Base-by-base conservation (phyloP, 768 basidiomycete species). In the Gloeostereum incarnatum region DNA sequence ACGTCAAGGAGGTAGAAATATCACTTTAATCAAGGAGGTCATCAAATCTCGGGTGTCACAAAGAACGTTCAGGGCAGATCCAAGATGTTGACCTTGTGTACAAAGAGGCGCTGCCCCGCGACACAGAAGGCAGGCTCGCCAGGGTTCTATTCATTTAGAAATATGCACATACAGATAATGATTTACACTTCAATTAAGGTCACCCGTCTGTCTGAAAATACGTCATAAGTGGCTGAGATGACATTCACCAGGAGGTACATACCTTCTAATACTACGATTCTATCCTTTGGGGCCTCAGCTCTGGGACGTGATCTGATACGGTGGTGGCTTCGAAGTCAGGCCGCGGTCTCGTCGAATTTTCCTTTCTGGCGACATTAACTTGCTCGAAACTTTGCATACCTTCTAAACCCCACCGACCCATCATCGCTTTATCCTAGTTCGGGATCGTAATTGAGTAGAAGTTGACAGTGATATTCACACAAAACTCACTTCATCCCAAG, bases 381-480 rank as follows among this genome's bases (percentile, higher is more conserved):
- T 90, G 81, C 53, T 87, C 84, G 57, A 98, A 98, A 53, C 86
- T 90, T 39, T 65, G 67, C 87, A 96, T 90, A 22, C 93, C 93
- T 44, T 81, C 68, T 21, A 98, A 65, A 22, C 94, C 94, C 92
- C 91, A 96, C 30, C 90, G 75, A 4, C 59, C 65, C 78, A 98
- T 86, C 90, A 97, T 88, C 7, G 80, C 73, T 56, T 93, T 94
- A 60, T 98, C 94, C 77, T 86, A 49, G 26, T 49, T 21, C n/a
- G n/a, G n/a, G n/a, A n/a, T n/a, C n/a, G n/a, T 39, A 30, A 34
- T 16, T 10, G 7, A 41, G 22, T 8, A 41, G 33, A 44, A 34
- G 24, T 43, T 47, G n/a, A n/a, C 31, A 38, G 44, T 42, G 6
- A 37, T 37, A 18, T 10, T 22, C 20, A 24, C 10, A 41, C 18